Evolutionary conservation across 2,329 filamentous ascomycete genomes (phyloP).

Genomic region (Alternaria ethzedia): DNA sequence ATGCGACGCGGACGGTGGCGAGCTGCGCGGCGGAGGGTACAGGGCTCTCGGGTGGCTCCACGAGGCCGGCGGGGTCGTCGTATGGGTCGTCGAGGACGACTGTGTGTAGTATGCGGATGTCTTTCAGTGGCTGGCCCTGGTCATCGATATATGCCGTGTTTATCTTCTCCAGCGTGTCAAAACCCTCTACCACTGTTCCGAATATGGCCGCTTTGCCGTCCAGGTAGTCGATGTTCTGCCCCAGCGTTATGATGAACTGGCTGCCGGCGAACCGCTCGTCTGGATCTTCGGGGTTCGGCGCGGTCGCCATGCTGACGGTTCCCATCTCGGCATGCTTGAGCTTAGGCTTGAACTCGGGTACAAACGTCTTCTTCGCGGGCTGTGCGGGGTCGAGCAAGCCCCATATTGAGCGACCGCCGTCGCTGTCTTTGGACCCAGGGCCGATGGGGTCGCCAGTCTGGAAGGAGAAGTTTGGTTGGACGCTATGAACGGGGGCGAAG

Average conservation of each 20-base stretch:
- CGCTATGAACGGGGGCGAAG: slow-evolving; percentile 87
- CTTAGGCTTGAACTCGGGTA: slow-evolving; percentile 83
- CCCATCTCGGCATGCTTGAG: slow-evolving; percentile 88
- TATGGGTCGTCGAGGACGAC: slow-evolving; percentile 92
- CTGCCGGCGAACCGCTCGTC: slow-evolving; percentile 84
- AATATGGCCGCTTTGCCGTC: slow-evolving; percentile 96
- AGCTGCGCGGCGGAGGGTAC: slow-evolving; percentile 83
- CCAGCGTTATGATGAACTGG: slow-evolving; percentile 92
- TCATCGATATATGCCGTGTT: slow-evolving; percentile 88
- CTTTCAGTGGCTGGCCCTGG: slow-evolving; percentile 84
- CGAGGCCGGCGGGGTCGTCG: slow-evolving; percentile 77
- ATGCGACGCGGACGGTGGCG: slow-evolving; percentile 87
- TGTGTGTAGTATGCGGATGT: slow-evolving; percentile 93
- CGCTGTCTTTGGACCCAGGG: slow-evolving; percentile 80
- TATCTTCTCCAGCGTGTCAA: slow-evolving; percentile 91
- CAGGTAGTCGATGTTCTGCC: slow-evolving; percentile 85
- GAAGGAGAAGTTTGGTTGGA: slow-evolving; percentile 95
- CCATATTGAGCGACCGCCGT: slow-evolving; percentile 95
- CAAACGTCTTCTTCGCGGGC: slow-evolving; percentile 75
- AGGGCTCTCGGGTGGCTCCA: slow-evolving; percentile 80
- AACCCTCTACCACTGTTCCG: slow-evolving; percentile 93
- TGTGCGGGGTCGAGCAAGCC: slow-evolving; percentile 70
- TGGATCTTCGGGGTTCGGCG: slow-evolving; percentile 74
- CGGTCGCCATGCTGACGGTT: slow-evolving; percentile 98
- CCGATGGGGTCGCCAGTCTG: slow-evolving; percentile 95